Evolutionary conservation across 805 yeast species (phyloP).

Genomic region (Jamesozyma hellenica): DNA sequence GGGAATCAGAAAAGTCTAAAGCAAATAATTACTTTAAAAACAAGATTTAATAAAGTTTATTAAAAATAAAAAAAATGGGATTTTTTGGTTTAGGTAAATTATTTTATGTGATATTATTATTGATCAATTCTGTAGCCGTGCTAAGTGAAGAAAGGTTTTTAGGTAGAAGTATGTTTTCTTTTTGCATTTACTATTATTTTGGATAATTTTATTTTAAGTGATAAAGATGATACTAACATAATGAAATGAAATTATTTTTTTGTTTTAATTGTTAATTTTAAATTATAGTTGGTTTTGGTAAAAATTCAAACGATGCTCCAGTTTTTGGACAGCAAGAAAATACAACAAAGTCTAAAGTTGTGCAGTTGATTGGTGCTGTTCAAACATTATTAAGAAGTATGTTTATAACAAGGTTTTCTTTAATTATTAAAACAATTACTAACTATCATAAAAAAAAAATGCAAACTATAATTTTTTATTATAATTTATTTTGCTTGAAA

Average conservation of each 20-base stretch:
- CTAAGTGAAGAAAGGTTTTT: slow-evolving; percentile 72
- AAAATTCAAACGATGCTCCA: slow-evolving; percentile 28
- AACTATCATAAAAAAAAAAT: too few relatives aligned
- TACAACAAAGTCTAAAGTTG: slow-evolving; percentile 47
- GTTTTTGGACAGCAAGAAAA: slow-evolving; percentile 40
- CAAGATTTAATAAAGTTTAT: too few relatives aligned
- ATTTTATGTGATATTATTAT: slow-evolving; percentile 42
- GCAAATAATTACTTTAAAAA: too few relatives aligned
- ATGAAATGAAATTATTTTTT: neutral
- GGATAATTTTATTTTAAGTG: too few relatives aligned
- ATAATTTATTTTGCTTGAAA: too few relatives aligned
- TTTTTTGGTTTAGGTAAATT: slow-evolving; percentile 55
- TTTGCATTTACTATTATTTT: too few relatives aligned
- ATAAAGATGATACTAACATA: neutral
- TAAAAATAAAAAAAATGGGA: slow-evolving; percentile 8
- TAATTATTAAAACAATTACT: too few relatives aligned
- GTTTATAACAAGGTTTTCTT: too few relatives aligned
- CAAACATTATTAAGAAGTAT: slow-evolving; percentile 62
- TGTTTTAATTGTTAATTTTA: too few relatives aligned
- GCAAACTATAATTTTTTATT: slow-evolving; percentile 3
- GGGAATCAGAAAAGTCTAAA: too few relatives aligned
- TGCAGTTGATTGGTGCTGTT: slow-evolving; percentile 61
- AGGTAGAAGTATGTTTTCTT: slow-evolving; percentile 41
- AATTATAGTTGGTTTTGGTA: slow-evolving; percentile 37
- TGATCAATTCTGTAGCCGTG: slow-evolving; percentile 68